Evolutionary conservation across 371 early-diverging fungal species (phyloP).

Genomic region (Fennellomyces sp.): DNA sequence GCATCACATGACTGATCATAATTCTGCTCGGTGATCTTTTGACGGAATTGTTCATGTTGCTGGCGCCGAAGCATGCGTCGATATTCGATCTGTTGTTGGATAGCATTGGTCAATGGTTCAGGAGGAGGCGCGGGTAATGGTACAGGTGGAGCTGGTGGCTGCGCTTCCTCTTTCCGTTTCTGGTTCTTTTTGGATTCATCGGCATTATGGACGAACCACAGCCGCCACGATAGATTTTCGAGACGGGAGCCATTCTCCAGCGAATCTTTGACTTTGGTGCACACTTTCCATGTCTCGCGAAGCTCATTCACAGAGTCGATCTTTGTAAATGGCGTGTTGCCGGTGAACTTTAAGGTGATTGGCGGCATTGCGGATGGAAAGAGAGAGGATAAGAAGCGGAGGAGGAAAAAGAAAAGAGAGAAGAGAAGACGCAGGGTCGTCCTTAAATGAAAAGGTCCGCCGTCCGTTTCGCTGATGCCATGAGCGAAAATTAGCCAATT

Average conservation of each 20-base stretch:
- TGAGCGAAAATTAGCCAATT: neutral
- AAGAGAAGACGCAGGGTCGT: neutral
- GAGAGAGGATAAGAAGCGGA: neutral
- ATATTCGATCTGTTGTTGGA: constrained; percentile 8
- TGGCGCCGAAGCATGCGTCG: constrained; percentile 7
- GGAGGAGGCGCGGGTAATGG: constrained; percentile 3
- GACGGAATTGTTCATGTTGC: constrained; percentile 16
- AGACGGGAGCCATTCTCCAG: constrained; percentile 84
- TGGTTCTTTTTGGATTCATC: constrained; percentile 22
- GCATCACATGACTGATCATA: neutral
- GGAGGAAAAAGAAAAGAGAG: constrained; percentile 6
- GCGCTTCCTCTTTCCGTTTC: constrained; percentile 11
- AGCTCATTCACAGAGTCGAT: constrained; percentile 74
- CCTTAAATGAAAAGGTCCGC: neutral
- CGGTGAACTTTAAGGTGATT: constrained; percentile 71
- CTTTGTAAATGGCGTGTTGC: constrained; percentile 64
- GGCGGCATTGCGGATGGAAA: constrained; percentile 60
- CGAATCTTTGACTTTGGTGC: constrained; percentile 89
- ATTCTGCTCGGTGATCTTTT: constrained; percentile 12
- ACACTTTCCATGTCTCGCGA: constrained; percentile 81
- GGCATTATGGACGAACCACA: constrained; percentile 81
- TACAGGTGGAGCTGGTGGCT: constrained; percentile 4
- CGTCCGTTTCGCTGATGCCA: neutral
- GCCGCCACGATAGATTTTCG: constrained; percentile 89
- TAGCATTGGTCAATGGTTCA: neutral